Evolutionary conservation across 2,329 filamentous ascomycete species (phyloP).

Genomic region (Curvularia verruculosa): DNA sequence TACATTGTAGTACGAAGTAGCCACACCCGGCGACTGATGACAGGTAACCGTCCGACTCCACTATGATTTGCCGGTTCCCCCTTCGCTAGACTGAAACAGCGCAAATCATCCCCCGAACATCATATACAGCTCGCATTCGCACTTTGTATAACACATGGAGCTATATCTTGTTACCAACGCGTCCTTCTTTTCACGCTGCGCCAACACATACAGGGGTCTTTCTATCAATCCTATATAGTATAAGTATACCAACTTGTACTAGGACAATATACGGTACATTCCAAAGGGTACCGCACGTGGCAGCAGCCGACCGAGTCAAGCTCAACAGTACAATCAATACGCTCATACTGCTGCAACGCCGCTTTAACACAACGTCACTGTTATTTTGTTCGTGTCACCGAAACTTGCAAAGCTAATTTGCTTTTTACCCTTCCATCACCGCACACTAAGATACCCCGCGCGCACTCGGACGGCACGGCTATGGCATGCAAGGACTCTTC

Average conservation of each 20-base stretch:
- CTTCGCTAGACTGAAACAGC: slow-evolving; percentile 7
- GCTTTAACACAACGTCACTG: slow-evolving; percentile 14
- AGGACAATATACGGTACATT: slow-evolving; percentile 12
- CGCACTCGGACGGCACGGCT: slow-evolving; percentile 6
- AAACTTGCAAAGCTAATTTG: slow-evolving; percentile 8
- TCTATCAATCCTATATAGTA: neutral
- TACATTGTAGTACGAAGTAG: slow-evolving; percentile 3
- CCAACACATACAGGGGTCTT: neutral
- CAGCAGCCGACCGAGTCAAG: slow-evolving; percentile 13
- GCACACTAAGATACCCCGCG: slow-evolving; percentile 19
- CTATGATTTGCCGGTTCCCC: slow-evolving; percentile 1
- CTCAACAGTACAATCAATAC: slow-evolving; percentile 15
- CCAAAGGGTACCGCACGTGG: slow-evolving; percentile 18
- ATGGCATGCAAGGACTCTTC: slow-evolving; percentile 10
- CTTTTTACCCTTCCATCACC: slow-evolving; percentile 14
- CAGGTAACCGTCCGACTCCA: slow-evolving; percentile 1
- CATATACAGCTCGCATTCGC: slow-evolving; percentile 3
- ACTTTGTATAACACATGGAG: neutral
- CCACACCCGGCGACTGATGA: slow-evolving; percentile 3
- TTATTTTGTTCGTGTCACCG: slow-evolving; percentile 4
- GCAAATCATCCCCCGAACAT: slow-evolving; percentile 2
- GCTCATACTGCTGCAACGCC: slow-evolving; percentile 6
- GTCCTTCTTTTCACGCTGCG: neutral
- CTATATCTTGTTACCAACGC: neutral
- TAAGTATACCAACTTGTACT: slow-evolving; percentile 3